These are phyloP conservation scores for Zygosaccharomyces bailii DNA, from an alignment of 805 yeast species.

Conservation along the genomic window DNA sequence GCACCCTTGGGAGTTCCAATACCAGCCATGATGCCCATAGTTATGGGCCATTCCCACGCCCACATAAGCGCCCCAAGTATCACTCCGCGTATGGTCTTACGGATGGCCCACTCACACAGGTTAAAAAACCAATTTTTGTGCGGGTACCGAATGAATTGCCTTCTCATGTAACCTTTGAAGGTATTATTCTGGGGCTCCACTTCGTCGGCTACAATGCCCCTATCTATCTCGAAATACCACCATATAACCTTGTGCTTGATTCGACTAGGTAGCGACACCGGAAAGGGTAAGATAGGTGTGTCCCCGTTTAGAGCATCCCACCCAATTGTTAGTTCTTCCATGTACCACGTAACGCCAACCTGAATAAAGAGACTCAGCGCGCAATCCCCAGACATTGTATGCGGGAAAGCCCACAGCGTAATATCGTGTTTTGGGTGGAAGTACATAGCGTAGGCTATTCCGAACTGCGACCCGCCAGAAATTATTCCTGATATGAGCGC, in stretches of 20 bases:
- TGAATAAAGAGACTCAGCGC: conserved; percentile 26
- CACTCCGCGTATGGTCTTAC: conserved; percentile 20
- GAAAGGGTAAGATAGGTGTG: conserved; percentile 14
- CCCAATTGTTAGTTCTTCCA: conserved; percentile 23
- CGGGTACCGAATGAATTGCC: conserved; percentile 15
- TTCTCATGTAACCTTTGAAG: conserved; percentile 9
- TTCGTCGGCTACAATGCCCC: conserved; percentile 12
- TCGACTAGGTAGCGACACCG: conserved; percentile 8
- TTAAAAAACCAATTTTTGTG: conserved; percentile 14
- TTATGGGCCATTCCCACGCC: conserved; percentile 27
- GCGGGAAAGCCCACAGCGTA: conserved; percentile 29
- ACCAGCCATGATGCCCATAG: conserved; percentile 29
- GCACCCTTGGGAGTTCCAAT: conserved; percentile 18
- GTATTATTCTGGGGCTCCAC: conserved; percentile 6
- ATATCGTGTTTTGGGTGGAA: conserved; percentile 11
- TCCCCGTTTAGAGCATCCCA: conserved; percentile 20
- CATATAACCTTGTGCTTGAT: conserved; percentile 7
- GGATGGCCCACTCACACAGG: conserved; percentile 17
- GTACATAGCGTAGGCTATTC: conserved; percentile 30
- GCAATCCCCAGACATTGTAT: conserved; percentile 30
- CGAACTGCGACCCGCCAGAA: conserved; percentile 29
- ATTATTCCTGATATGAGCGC: conserved; percentile 23
- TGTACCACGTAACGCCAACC: conserved; percentile 24
- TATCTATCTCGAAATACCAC: conserved; percentile 18
- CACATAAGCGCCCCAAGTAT: conserved; percentile 18